Conservation (phyloP, 768 basidiomycete species). For the Suillus lakei region DNA sequence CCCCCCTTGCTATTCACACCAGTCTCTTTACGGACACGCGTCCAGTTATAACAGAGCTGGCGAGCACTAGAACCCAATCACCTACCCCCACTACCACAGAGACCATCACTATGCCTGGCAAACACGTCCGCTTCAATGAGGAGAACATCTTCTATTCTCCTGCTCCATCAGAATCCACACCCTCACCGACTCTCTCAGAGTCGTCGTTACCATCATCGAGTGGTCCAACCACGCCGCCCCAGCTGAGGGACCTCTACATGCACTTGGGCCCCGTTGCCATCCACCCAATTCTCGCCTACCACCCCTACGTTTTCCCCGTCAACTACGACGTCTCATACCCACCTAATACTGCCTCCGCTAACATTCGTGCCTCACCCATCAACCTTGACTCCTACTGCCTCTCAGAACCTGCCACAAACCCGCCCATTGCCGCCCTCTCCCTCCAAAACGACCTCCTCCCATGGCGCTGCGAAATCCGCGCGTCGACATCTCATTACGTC, state of each 20-base stretch:
- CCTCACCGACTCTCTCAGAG: slow-evolving; percentile 32
- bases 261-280: slow-evolving; percentile 35
- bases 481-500: slow-evolving; percentile 29
- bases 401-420: slow-evolving; percentile 37
- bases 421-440: slow-evolving; percentile 31
- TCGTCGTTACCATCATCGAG: slow-evolving; percentile 37
- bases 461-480: slow-evolving; percentile 39
- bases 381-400: slow-evolving; percentile 28
- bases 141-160: slow-evolving; percentile 40
- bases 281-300: slow-evolving; percentile 34
- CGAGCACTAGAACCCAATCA: slow-evolving; percentile 4
- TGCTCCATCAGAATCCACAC: slow-evolving; percentile 15
- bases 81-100: slow-evolving; percentile 10
- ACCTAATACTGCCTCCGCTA: slow-evolving; percentile 24
- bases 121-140: slow-evolving; percentile 37
- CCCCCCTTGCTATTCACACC: background rate
- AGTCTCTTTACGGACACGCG: too few relatives aligned
- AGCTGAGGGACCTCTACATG: slow-evolving; percentile 22
- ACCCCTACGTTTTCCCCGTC: slow-evolving; percentile 28
- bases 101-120: slow-evolving; percentile 26
- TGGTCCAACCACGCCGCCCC: slow-evolving; percentile 35
- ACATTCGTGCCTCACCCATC: slow-evolving; percentile 29
- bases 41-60: background rate
- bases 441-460: slow-evolving; percentile 37
- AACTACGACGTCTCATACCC: slow-evolving; percentile 25